Evolutionary conservation across 768 basidiomycete species (phyloP).

Genomic region (Lentinus brumalis): DNA sequence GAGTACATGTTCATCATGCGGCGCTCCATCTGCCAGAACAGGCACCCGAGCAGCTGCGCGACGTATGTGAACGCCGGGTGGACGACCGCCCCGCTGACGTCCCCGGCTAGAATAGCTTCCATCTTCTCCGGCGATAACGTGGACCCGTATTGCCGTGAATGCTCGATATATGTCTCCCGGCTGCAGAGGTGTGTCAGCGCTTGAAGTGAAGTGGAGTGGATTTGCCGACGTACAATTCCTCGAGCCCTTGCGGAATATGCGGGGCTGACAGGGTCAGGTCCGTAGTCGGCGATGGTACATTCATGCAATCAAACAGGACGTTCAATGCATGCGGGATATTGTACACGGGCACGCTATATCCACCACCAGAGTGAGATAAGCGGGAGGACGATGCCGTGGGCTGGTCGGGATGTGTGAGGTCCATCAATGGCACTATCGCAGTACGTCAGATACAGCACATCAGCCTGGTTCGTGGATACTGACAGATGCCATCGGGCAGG

Average conservation of each 20-base stretch:
- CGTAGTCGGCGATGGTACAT: constrained; percentile 8
- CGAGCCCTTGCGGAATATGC: constrained; percentile 12
- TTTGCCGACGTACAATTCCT: constrained; percentile 17
- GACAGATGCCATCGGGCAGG: background rate
- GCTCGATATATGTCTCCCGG: constrained; percentile 25
- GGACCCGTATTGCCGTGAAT: constrained; percentile 25
- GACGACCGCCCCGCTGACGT: constrained; percentile 23
- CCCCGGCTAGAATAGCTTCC: constrained; percentile 27
- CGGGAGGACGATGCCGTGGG: constrained; percentile 11
- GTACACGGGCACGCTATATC: background rate
- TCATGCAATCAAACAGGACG: constrained; percentile 9
- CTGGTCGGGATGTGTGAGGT: background rate
- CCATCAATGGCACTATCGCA: background rate
- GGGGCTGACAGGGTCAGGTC: constrained; percentile 12
- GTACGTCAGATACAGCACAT: background rate
- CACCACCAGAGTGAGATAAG: background rate
- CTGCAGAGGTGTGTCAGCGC: constrained; percentile 3
- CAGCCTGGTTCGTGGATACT: background rate
- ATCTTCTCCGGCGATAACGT: constrained; percentile 22
- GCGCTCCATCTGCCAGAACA: constrained; percentile 25
- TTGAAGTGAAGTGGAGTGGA: background rate
- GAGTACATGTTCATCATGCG: constrained; percentile 9
- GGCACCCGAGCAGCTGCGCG: constrained; percentile 27
- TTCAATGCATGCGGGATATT: constrained; percentile 10
- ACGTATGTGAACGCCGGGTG: constrained; percentile 27